Percentiles rank a stretch among this genome's conserved stretches.
phyloP scores from a whole-genome alignment of 2,329 filamentous ascomycete genomes.

The Fonsecaea pedrosoi region DNA sequence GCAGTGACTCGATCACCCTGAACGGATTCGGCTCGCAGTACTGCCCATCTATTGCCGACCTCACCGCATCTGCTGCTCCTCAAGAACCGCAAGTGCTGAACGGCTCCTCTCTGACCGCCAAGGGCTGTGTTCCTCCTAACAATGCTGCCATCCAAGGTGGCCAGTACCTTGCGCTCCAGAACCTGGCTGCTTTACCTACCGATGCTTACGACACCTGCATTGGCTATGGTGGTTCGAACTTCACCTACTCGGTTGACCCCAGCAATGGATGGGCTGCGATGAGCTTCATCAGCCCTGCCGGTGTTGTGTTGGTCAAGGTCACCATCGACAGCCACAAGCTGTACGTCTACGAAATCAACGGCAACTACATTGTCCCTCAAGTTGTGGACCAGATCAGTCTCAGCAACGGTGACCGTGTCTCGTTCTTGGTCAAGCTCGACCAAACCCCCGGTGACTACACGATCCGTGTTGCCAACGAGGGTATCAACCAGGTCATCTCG shows the following conservation, averaged over 20 bases:
- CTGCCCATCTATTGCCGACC: slow-evolving; percentile 57
- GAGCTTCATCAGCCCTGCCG: slow-evolving; percentile 49
- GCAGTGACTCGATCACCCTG: slow-evolving; percentile 67
- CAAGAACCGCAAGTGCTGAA: slow-evolving; percentile 42
- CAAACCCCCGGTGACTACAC: slow-evolving; percentile 48
- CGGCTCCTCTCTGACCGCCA: slow-evolving; percentile 41
- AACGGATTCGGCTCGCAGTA: slow-evolving; percentile 66
- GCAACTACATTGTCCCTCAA: slow-evolving; percentile 51
- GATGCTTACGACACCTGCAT: slow-evolving; percentile 51
- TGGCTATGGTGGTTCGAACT: slow-evolving; percentile 34
- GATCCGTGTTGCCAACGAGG: slow-evolving; percentile 58
- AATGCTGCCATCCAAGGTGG: slow-evolving; percentile 35
- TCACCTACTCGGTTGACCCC: slow-evolving; percentile 46
- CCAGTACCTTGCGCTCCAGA: slow-evolving; percentile 46
- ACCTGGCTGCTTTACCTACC: slow-evolving; percentile 51
- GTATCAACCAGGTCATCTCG: slow-evolving; percentile 61
- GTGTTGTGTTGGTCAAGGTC: slow-evolving; percentile 45
- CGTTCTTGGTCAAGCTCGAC: slow-evolving; percentile 52
- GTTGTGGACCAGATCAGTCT: slow-evolving; percentile 45
- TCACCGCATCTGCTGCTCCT: slow-evolving; percentile 50
- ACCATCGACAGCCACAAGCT: slow-evolving; percentile 55
- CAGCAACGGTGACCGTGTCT: slow-evolving; percentile 50
- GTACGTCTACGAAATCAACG: slow-evolving; percentile 54
- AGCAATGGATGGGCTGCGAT: slow-evolving; percentile 46
- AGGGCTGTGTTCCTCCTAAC: slow-evolving; percentile 47